Conservation (phyloP, 257 asterid species). For the Primulina huaijiensis region DNA sequence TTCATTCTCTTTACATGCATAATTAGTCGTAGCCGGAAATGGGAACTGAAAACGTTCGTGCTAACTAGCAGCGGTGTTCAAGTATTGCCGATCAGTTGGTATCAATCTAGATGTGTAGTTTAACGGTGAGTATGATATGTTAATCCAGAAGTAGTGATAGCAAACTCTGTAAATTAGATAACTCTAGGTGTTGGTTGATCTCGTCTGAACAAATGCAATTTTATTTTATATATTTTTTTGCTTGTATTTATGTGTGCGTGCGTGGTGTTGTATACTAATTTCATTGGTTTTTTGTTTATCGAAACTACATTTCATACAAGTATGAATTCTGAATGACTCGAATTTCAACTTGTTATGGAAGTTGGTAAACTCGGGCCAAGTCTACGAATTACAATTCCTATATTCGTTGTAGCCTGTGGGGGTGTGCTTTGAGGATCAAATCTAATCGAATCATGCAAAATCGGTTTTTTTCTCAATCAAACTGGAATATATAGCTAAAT, state of each 20-base stretch:
- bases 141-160: conserved; percentile 23
- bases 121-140: conserved; percentile 1
- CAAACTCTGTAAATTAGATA: conserved; percentile 29
- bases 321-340: background rate
- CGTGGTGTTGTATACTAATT: background rate
- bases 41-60: conserved; percentile 13
- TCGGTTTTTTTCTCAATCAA: no score
- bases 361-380: no score
- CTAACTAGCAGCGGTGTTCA: background rate
- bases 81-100: background rate
- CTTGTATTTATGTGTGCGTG: background rate
- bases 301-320: background rate
- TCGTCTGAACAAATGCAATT: background rate
- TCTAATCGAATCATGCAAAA: no score
- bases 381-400: no score
- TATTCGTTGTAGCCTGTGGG: no score
- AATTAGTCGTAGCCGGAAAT: conserved; percentile 19
- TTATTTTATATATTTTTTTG: no score
- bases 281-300: no score
- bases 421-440: no score
- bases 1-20: conserved; percentile 23
- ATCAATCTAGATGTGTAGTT: conserved; percentile 24
- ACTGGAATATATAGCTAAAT: no score
- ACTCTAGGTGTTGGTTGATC: no score
- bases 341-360: no score